Evolutionary conservation across 208 protist species (phyloP), one percentile per base, ranked within the genome.

Genomic region (Crithidia fasciculata): DNA sequence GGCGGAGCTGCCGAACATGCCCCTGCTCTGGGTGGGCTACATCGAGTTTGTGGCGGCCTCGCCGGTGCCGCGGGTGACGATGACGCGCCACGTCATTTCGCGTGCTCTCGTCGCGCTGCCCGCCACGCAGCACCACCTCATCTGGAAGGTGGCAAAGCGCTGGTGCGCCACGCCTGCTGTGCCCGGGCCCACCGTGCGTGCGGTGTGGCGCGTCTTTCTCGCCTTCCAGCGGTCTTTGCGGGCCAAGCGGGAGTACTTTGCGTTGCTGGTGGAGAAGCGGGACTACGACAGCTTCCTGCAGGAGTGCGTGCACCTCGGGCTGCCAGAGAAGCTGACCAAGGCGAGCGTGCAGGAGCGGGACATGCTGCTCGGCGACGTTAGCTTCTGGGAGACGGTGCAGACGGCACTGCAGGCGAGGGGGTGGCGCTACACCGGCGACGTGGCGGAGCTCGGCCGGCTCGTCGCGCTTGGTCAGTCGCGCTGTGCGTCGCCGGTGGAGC

Each of bases 1-100:
- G n/a, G 72, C 82, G 37, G 79, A 81, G 43, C 76, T 96, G 12
- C 87, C 92, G 6, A 81, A 80, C 61, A 95, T 94, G 89, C 89
- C 88, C 47, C 72, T 91, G 12, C 61, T 96, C 15, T 96, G 92
- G 92, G 62, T 76, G 7, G 62, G 74, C 19, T 96, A 87, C 79
- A 56, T 95, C 53, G 70, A 95, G 62, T 94, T 93, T 78, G 77
- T 92, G 12, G 79, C 87, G 72, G 66, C 57, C 9, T 55, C 81
- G 13, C 57, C 70, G 18, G 65, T 86, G 37, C 80, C 77, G 41
- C 85, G 89, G 40, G 76, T 94, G 64, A 92, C 84, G 6, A 90
- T 93, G 60, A 61, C 65, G 61, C 86, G 92, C 2, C 86, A 95
- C 60, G 55, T 89, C 12, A 80, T 95, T 39, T 68, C 59, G 37